Evolutionary conservation across 176 grass and related monocot species (phyloP), one percentile per base, ranked within the genome.

Genomic region (Carex parvula): DNA sequence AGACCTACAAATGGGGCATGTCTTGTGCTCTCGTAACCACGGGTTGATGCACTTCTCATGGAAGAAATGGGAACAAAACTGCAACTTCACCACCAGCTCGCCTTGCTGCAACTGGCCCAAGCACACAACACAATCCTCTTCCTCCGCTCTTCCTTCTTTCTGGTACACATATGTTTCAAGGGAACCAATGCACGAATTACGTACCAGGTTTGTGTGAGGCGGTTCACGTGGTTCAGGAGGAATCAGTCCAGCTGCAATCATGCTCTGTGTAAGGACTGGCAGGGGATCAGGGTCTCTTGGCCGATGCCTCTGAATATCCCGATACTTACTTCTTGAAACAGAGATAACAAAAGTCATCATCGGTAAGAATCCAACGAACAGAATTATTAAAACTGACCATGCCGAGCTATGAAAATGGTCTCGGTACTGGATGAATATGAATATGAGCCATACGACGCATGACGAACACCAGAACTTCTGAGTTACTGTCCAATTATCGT

Each of bases 21-120:
- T 77, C 52, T 77, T 77, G 12, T 77, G 73, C 50, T 55, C 20
- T 55, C 2, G 22, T 50, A 77, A 55, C 73, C 73, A 77, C 0
- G 73, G 73, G 15, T 77, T 50, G 13, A 77, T 77, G 73, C 73
- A 77, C 52, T 56, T 77, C 46, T 77, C 73, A 4, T 77, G 73
- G 22, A 77, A 77, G 21, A 56, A 29, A 77, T 77, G 73, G 2
- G 50, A 77, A 15, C 73, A 77, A 30, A 77, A 33, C 73, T 56
- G 46, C 50, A 77, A 55, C 48, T 55, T 77, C 2, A 52, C 73
- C 24, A 77, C 48, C 52, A 29, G 13, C 50, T 77, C 73, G 11
- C 73, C 73, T 56, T 54, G 48, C 73, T 77, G 6, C 48, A 77
- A 77, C 50, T 56, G 73, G 24, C 73, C 73, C 24, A 77, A 77